Evolutionary conservation across 208 protist genomes (phyloP).

Genomic region (Angomonas ambiguus): DNA sequence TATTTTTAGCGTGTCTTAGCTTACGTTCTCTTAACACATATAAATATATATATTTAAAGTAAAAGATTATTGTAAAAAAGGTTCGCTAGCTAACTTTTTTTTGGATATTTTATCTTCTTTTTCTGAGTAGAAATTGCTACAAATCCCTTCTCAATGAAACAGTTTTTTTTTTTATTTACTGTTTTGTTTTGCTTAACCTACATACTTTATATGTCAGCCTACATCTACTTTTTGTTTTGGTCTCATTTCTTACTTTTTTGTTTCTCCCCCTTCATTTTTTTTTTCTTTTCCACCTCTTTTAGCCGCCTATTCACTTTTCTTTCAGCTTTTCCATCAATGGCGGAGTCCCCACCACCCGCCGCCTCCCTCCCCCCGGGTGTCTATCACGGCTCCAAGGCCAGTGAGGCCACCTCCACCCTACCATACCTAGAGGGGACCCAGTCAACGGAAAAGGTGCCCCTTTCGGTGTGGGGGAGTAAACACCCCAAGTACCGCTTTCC

Average conservation of each 20-base stretch:
- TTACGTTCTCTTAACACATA: too few species aligned
- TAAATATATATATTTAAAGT: conserved; percentile 3
- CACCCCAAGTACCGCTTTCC: neutral
- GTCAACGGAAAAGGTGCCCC: neutral
- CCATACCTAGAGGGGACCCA: neutral
- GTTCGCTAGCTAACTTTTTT: conserved; percentile 9
- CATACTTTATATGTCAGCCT: neutral
- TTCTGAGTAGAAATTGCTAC: too few species aligned
- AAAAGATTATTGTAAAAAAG: neutral
- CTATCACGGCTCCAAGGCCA: neutral
- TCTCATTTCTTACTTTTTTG: conserved; percentile 2
- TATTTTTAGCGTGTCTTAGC: too few species aligned
- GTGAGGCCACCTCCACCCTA: neutral
- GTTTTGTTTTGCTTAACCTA: conserved; percentile 4
- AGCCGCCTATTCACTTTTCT: conserved; percentile 11
- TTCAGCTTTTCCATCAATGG: conserved; percentile 15
- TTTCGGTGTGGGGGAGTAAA: neutral
- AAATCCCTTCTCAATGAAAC: too few species aligned
- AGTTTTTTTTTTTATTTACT: neutral
- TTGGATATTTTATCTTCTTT: too few species aligned
- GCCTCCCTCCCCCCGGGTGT: neutral
- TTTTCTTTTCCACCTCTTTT: neutral
- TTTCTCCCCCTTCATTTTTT: conserved; percentile 14
- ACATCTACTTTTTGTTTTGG: neutral
- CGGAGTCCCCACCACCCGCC: conserved; percentile 1